phyloP scores from a whole-genome alignment of 1,284 basidiomycete species.

The Cutaneotrichosporon sp. region DNA sequence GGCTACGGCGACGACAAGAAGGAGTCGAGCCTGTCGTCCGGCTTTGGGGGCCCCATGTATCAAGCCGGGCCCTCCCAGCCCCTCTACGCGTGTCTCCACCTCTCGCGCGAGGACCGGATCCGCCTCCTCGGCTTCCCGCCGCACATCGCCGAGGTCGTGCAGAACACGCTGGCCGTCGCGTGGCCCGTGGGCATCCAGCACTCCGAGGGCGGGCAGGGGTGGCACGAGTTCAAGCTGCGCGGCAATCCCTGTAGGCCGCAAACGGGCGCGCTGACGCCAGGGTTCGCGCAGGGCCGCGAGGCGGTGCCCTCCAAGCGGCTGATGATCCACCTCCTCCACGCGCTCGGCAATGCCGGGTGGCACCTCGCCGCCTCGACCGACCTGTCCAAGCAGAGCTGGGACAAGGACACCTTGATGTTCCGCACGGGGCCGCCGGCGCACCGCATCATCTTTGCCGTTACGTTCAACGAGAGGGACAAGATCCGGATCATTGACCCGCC shows the following conservation, averaged over 20 bases:
- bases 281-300: constrained; percentile 39
- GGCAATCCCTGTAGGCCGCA: constrained; percentile 40
- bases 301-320: constrained; percentile 41
- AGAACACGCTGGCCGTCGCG: constrained; percentile 1
- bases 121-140: constrained; percentile 15
- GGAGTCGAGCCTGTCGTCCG: no score
- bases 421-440: constrained; percentile 33
- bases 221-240: constrained; percentile 41
- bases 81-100: constrained; percentile 6
- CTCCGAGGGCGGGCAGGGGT: constrained; percentile 4
- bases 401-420: constrained; percentile 48
- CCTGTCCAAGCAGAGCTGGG: constrained; percentile 38
- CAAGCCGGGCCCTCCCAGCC: not conserved
- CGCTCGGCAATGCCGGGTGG: constrained; percentile 38
- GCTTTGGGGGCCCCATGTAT: not conserved
- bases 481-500: constrained; percentile 49
- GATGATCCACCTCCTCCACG: constrained; percentile 36
- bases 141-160: not conserved
- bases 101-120: constrained; percentile 9
- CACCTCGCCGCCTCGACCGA: constrained; percentile 36
- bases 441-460: constrained; percentile 39
- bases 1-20: not conserved
- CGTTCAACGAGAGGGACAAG: constrained; percentile 45
- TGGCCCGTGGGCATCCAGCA: constrained; percentile 41
- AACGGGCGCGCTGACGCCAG: constrained; percentile 20